Evolutionary conservation across 495 filamentous ascomycete genomes (phyloP).

Genomic region (Cercophora newfieldiana): DNA sequence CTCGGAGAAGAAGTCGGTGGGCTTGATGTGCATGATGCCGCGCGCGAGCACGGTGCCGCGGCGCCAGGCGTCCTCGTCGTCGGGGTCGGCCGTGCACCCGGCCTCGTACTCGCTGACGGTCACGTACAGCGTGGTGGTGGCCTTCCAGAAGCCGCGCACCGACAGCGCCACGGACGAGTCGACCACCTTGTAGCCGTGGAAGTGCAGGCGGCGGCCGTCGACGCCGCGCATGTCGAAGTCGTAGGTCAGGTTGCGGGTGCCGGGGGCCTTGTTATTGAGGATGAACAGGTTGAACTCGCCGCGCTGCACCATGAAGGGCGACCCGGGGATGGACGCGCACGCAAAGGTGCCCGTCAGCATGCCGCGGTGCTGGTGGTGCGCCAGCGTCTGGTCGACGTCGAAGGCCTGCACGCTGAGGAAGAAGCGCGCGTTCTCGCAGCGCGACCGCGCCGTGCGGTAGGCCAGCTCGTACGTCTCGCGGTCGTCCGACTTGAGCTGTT

Average conservation of each 20-base stretch:
- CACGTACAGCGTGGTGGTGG: constrained; percentile 64
- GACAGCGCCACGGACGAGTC: constrained; percentile 59
- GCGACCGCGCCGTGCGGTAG: constrained; percentile 50
- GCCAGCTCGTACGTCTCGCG: constrained; percentile 56
- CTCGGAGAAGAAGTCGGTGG: constrained; percentile 57
- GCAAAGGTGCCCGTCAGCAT: constrained; percentile 65
- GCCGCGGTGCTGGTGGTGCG: constrained; percentile 51
- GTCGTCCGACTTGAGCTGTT: constrained; percentile 46
- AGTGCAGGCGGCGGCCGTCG: constrained; percentile 51
- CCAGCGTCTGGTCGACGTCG: constrained; percentile 44
- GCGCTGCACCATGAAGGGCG: constrained; percentile 61
- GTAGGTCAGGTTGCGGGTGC: constrained; percentile 61
- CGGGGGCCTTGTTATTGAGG: constrained; percentile 52
- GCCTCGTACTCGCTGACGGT: constrained; percentile 44
- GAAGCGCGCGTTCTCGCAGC: constrained; percentile 58
- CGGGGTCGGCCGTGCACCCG: constrained; percentile 32
- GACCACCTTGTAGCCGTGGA: constrained; percentile 64
- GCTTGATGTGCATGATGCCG: constrained; percentile 60
- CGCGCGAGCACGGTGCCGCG: constrained; percentile 50
- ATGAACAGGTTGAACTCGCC: constrained; percentile 61
- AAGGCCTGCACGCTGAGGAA: constrained; percentile 60
- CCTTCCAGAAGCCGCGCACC: constrained; percentile 56
- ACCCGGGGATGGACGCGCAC: constrained; percentile 54
- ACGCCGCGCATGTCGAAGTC: constrained; percentile 59
- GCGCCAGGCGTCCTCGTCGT: constrained; percentile 41